Percentiles rank a stretch among this genome's conserved stretches.
phyloP scores from a whole-genome alignment of 805 yeast species.

The Suhomyces sp. region DNA sequence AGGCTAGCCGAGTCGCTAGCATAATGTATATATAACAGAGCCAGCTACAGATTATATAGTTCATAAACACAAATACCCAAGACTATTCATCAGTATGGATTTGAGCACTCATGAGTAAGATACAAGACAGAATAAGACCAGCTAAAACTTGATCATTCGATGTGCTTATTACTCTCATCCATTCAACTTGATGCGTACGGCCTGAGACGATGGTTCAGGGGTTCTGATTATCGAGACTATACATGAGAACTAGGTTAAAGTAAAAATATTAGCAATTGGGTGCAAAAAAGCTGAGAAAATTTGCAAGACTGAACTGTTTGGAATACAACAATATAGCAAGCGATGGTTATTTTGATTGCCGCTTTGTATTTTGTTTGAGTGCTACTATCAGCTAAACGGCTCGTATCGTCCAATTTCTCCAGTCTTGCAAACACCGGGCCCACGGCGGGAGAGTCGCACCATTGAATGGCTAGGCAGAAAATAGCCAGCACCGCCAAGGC shows the following conservation, averaged over 20 bases:
- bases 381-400: not conserved
- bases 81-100: not conserved
- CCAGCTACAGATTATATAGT: not conserved
- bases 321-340: not conserved
- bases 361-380: too few relatives aligned
- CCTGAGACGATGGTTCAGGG: too few relatives aligned
- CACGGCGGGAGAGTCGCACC: not conserved
- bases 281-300: not conserved
- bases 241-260: too few relatives aligned
- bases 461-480: not conserved
- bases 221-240: too few relatives aligned
- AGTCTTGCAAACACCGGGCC: not conserved
- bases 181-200: too few relatives aligned
- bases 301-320: not conserved
- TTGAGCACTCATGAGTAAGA: not conserved
- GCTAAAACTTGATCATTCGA: too few relatives aligned
- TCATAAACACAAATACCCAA: not conserved
- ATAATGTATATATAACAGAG: not conserved
- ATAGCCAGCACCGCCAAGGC: not conserved
- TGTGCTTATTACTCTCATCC: too few relatives aligned
- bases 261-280: not conserved
- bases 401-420: not conserved
- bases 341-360: not conserved
- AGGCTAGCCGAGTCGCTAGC: constrained; percentile 3
- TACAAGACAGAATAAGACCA: too few relatives aligned